phyloP scores from a whole-genome alignment of 1,284 basidiomycete species.

The Apiotrichum mycotoxinovorans region DNA sequence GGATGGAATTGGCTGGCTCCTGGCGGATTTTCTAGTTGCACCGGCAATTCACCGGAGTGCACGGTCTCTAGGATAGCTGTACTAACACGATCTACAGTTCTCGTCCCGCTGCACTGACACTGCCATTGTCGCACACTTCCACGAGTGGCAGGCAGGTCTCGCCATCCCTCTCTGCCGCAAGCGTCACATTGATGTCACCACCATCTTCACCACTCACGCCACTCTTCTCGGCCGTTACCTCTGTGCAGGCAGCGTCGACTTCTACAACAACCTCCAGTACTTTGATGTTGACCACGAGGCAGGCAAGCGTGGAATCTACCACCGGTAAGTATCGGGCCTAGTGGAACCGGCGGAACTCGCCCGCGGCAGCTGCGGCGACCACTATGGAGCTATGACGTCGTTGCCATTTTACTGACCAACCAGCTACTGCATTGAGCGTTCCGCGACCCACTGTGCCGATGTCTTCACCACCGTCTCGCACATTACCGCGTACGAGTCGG shows the following conservation, averaged over 20 bases:
- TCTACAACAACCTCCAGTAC: conserved; percentile 99
- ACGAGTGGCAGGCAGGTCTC: conserved; percentile 98
- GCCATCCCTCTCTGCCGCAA: conserved; percentile 95
- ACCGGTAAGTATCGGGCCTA: conserved; percentile 46
- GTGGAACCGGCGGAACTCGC: background rate
- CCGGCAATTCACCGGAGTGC: conserved; percentile 2
- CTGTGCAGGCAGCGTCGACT: conserved; percentile 95
- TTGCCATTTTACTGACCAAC: too few relatives aligned
- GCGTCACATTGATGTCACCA: conserved; percentile 94
- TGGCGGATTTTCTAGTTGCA: background rate
- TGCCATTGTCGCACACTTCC: conserved; percentile 94
- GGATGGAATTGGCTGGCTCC: background rate
- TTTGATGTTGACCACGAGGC: conserved; percentile 99
- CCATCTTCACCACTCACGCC: conserved; percentile 97
- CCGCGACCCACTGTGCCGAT: conserved; percentile 89
- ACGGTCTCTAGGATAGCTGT: background rate
- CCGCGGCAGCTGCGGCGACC: too few relatives aligned
- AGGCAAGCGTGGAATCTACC: conserved; percentile 90
- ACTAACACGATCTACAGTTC: conserved; percentile 57
- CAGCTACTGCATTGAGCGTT: conserved; percentile 94
- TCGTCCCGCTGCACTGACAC: conserved; percentile 70
- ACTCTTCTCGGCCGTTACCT: conserved; percentile 96
- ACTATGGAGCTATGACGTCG: background rate
- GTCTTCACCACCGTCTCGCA: conserved; percentile 98
- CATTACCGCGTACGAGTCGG: conserved; percentile 94